Percentiles rank a stretch among this genome's conserved stretches.
phyloP scores from a whole-genome alignment of 495 filamentous ascomycete species.

The Copromyces sp. region DNA sequence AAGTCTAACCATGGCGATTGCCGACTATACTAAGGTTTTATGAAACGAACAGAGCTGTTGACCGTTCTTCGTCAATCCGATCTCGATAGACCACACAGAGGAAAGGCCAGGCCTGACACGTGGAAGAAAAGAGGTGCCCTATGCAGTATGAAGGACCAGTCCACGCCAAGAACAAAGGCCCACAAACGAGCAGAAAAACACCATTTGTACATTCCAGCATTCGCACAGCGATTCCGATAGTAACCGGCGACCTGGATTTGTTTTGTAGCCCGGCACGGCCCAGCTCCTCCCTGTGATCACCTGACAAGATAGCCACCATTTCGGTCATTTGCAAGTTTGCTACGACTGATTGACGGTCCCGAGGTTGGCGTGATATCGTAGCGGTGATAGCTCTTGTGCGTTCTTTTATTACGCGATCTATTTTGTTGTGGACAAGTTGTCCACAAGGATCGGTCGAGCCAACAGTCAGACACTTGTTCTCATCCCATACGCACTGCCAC shows the following conservation, averaged over 20 bases:
- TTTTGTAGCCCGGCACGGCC: background rate
- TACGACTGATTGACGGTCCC: background rate
- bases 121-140: background rate
- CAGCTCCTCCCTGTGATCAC: background rate
- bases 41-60: background rate
- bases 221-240: background rate
- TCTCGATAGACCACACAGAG: background rate
- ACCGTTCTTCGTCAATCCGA: background rate
- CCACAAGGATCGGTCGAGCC: background rate
- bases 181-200: background rate
- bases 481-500: background rate
- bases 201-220: background rate
- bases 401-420: background rate
- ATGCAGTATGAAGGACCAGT: background rate
- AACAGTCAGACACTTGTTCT: background rate
- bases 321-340: background rate
- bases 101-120: background rate
- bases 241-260: background rate
- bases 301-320: background rate
- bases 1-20: background rate
- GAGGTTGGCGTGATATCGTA: background rate
- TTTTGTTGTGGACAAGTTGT: background rate
- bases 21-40: background rate
- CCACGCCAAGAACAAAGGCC: background rate
- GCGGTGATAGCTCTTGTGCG: background rate